Conservation (phyloP, 441 rosid genomes). For the Pelargonium australe region DNA sequence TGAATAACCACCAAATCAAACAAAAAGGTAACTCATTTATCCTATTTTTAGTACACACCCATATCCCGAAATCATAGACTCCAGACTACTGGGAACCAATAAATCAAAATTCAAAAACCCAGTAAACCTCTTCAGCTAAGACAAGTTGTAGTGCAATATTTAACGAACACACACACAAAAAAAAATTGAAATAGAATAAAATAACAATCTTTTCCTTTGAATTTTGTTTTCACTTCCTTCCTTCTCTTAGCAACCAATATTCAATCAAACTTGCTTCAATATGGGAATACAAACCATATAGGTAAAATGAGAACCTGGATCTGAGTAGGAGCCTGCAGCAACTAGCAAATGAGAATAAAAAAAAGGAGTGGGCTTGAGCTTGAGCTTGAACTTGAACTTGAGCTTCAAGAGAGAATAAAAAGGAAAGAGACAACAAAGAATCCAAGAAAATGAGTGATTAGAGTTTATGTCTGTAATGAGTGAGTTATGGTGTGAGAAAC, state of each 20-base stretch:
- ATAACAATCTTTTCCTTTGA: neutral
- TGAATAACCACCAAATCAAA: slow-evolving; percentile 2
- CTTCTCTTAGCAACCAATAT: slow-evolving; percentile 16
- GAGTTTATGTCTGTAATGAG: neutral
- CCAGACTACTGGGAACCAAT: neutral
- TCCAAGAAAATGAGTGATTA: neutral
- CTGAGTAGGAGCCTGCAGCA: slow-evolving; percentile 20
- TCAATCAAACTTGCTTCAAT: neutral
- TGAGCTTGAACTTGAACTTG: neutral
- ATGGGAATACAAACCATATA: slow-evolving; percentile 1
- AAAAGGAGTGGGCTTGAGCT: slow-evolving; percentile 14
- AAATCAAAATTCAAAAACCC: neutral
- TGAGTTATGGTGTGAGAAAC: too few relatives aligned
- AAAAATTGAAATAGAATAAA: neutral
- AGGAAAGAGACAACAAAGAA: neutral
- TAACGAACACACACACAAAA: too few relatives aligned
- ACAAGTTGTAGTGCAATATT: neutral
- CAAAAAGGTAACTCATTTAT: neutral
- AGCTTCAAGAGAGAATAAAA: neutral
- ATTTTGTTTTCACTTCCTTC: neutral
- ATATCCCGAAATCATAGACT: neutral
- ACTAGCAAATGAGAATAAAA: neutral
- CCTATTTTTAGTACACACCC: slow-evolving; percentile 1
- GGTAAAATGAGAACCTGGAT: slow-evolving; percentile 39
- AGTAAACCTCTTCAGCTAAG: slow-evolving; percentile 14